Evolutionary conservation across 2,329 filamentous ascomycete species (phyloP).

Genomic region (Colletotrichum sp.): DNA sequence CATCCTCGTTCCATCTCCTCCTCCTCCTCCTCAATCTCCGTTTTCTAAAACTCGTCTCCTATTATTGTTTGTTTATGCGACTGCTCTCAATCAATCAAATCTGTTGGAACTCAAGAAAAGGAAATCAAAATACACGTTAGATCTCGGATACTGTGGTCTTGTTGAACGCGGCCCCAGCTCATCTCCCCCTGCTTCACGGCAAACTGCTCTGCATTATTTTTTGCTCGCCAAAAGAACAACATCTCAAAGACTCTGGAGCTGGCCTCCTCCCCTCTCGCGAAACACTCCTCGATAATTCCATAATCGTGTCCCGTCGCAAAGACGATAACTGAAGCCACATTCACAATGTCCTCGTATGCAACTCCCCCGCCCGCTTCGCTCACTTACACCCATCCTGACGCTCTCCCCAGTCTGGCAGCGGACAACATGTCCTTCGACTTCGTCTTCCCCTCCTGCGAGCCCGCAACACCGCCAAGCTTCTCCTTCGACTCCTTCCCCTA

Average conservation of each 20-base stretch:
- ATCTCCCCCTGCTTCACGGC: slow-evolving; percentile 28
- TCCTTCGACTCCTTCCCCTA: slow-evolving; percentile 63
- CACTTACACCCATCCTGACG: slow-evolving; percentile 33
- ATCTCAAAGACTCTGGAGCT: slow-evolving; percentile 14
- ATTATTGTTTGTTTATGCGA: slow-evolving; percentile 3
- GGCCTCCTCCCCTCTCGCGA: slow-evolving; percentile 15
- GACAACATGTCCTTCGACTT: slow-evolving; percentile 67
- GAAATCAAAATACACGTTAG: slow-evolving; percentile 15
- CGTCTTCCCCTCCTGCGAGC: slow-evolving; percentile 59
- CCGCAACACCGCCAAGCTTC: slow-evolving; percentile 55
- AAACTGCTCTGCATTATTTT: slow-evolving; percentile 3
- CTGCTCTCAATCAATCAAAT: background rate
- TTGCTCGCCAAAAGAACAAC: background rate
- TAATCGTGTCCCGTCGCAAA: slow-evolving; percentile 19
- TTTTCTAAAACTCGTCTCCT: background rate
- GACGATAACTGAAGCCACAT: slow-evolving; percentile 21
- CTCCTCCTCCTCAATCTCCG: background rate
- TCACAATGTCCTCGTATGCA: slow-evolving; percentile 49
- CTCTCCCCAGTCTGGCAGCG: slow-evolving; percentile 60
- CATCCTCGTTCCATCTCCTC: background rate
- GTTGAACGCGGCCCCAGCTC: slow-evolving; percentile 23
- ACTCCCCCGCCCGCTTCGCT: background rate
- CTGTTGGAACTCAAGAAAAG: slow-evolving; percentile 9
- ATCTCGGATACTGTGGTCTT: slow-evolving; percentile 28
- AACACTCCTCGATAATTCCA: slow-evolving; percentile 12